phyloP scores from a whole-genome alignment of 2,329 filamentous ascomycete genomes.

The Fusarium dimerum region DNA sequence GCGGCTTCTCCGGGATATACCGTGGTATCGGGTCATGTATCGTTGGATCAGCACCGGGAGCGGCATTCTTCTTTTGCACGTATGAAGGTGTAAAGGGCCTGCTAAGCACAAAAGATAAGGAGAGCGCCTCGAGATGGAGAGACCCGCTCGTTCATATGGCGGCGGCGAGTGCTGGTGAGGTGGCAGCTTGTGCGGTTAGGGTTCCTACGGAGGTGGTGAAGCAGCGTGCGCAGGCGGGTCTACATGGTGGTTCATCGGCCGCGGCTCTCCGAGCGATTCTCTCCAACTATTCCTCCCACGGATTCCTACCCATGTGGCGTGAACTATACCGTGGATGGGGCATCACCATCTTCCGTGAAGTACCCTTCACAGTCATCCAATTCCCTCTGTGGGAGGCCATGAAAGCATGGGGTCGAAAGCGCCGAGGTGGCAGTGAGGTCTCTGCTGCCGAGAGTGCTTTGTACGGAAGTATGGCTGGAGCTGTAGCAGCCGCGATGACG shows the following conservation, averaged over 20 bases:
- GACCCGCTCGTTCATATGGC: conserved; percentile 69
- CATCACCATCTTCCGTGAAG: conserved; percentile 92
- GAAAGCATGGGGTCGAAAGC: conserved; percentile 67
- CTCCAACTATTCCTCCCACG: conserved; percentile 43
- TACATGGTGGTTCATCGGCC: conserved; percentile 71
- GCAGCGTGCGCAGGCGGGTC: conserved; percentile 88
- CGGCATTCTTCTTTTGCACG: conserved; percentile 95
- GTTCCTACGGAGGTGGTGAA: conserved; percentile 98
- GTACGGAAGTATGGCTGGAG: conserved; percentile 82
- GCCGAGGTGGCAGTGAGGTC: conserved; percentile 47
- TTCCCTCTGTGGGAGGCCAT: conserved; percentile 96
- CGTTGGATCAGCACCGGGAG: conserved; percentile 88
- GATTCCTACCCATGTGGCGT: conserved; percentile 64
- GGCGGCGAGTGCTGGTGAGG: conserved; percentile 82
- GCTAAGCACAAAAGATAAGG: conserved; percentile 37
- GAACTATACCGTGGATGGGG: conserved; percentile 91
- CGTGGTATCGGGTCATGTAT: conserved; percentile 86
- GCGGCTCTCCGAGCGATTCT: conserved; percentile 72
- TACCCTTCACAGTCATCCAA: conserved; percentile 95
- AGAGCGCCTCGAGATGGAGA: conserved; percentile 21
- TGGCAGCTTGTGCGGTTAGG: conserved; percentile 87
- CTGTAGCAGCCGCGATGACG: conserved; percentile 81
- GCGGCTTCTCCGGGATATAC: conserved; percentile 91
- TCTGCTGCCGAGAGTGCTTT: conserved; percentile 77
- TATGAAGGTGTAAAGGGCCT: conserved; percentile 75